Evolutionary conservation across 2,329 filamentous ascomycete genomes (phyloP), one percentile per base, ranked within the genome.

Genomic region (Epichloe elymi): DNA sequence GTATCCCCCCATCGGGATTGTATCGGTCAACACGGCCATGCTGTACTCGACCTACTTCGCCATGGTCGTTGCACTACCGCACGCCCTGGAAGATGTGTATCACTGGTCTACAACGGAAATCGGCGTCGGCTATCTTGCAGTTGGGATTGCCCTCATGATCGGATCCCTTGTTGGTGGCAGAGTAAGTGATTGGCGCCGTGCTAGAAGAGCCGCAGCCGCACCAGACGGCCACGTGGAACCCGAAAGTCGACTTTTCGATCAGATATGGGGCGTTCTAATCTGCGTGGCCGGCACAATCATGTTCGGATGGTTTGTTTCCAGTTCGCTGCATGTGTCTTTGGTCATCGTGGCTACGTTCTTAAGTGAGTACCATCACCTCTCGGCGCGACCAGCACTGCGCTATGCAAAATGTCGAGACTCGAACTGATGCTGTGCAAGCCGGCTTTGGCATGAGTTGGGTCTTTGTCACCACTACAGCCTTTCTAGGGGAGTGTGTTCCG

Each of bases 401-500:
- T 30, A 3, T 17, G 36, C 15, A n/a, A 11, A 20, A 19, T 46
- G 12, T 17, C 30, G 23, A 42, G 6, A 14, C 7, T 23, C 11
- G 5, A 51, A 35, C 15, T 44, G 19, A 55, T 51, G 39, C 45
- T 53, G 50, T 45, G 49, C 44, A 17, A 51, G 60, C 60, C 53
- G 60, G 64, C 4, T 61, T 69, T 36, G 67, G 67, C 6, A 66
- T 68, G 52, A 67, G 67, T 6, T 67, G 69, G 54, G 68, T 71
- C 42, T 69, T 71, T 51, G 65, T 71, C 17, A 65, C 67, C 3
- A 69, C 63, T 20, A 70, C 67, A 0, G 65, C 66, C 1, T 72
- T 68, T 53, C 62, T 70, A 40, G 70, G 12, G 12, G 67, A 70
- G 51, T 69, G 65, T 49, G 62, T 66, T 2, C 63, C 65, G 11